Conservation (phyloP, 1,139 yeast species). For the Suhomyces bribrorum region DNA sequence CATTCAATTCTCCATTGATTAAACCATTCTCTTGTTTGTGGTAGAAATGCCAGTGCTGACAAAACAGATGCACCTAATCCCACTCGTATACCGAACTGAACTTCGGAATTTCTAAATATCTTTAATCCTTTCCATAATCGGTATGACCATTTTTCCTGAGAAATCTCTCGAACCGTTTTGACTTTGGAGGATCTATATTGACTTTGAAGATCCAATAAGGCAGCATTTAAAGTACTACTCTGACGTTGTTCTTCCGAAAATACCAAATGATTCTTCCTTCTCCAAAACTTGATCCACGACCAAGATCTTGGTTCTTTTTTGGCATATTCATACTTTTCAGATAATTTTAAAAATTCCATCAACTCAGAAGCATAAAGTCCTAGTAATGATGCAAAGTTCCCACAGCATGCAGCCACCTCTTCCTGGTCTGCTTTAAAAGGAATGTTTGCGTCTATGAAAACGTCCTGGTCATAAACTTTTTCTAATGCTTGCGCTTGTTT, state of each 20-base stretch:
- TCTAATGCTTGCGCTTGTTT: slow-evolving; percentile 61
- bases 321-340: slow-evolving; percentile 46
- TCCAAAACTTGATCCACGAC: slow-evolving; percentile 58
- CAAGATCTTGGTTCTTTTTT: slow-evolving; percentile 37
- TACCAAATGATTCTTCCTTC: not conserved
- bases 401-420: slow-evolving; percentile 83
- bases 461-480: slow-evolving; percentile 58
- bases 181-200: slow-evolving; percentile 24
- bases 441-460: slow-evolving; percentile 44
- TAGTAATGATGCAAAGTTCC: slow-evolving; percentile 69
- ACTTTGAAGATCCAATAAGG: slow-evolving; percentile 35
- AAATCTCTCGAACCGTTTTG: not conserved
- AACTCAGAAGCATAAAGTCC: slow-evolving; percentile 65
- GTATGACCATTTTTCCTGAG: slow-evolving; percentile 16
- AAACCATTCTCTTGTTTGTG: slow-evolving; percentile 54
- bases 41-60: slow-evolving; percentile 68
- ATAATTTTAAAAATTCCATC: slow-evolving; percentile 44
- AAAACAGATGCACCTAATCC: slow-evolving; percentile 74
- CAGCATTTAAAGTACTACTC: slow-evolving; percentile 34
- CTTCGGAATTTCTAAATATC: slow-evolving; percentile 57
- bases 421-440: slow-evolving; percentile 66
- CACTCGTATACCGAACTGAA: slow-evolving; percentile 77
- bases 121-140: slow-evolving; percentile 35
- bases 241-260: slow-evolving; percentile 8
- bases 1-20: slow-evolving; percentile 79